Evolutionary conservation across 306 rosid genomes (phyloP).

Genomic region (Quercus dentata): DNA sequence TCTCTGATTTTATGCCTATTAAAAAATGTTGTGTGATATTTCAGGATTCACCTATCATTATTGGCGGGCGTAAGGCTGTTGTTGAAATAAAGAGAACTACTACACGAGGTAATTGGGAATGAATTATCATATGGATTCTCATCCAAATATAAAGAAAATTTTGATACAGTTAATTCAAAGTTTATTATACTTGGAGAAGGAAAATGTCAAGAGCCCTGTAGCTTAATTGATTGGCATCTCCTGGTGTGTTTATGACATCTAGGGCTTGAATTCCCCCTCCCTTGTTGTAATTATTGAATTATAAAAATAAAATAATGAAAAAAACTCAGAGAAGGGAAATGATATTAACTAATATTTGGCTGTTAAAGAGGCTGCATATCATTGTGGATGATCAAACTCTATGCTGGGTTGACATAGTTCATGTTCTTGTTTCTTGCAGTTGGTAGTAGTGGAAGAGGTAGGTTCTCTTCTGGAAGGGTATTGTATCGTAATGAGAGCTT

Average conservation of each 20-base stretch:
- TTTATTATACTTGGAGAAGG: background rate
- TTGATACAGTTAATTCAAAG: background rate
- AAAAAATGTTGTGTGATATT: slow-evolving; percentile 12
- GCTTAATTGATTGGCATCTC: too few species aligned
- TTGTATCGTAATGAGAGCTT: slow-evolving; percentile 54
- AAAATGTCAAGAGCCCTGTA: background rate
- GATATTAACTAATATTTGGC: background rate
- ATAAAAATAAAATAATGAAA: too few species aligned
- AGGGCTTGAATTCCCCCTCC: too few species aligned
- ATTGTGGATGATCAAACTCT: background rate
- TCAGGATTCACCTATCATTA: slow-evolving; percentile 64
- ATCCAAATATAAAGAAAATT: background rate
- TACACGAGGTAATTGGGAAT: slow-evolving; percentile 51
- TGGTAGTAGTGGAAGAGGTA: slow-evolving; percentile 49
- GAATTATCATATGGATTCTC: background rate
- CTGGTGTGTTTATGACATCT: too few species aligned
- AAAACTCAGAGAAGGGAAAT: background rate
- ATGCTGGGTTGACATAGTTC: slow-evolving; percentile 9
- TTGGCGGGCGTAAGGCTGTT: slow-evolving; percentile 50
- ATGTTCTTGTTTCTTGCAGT: slow-evolving; percentile 32
- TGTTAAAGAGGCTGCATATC: background rate
- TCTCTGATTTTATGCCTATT: background rate
- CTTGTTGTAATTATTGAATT: too few species aligned
- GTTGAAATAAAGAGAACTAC: slow-evolving; percentile 68
- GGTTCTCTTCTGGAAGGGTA: slow-evolving; percentile 47